Percentiles rank a stretch among this genome's conserved stretches.
Evolutionary conservation across 2,329 filamentous ascomycete genomes (phyloP).

Genomic region (Phialocephala sp.): DNA sequence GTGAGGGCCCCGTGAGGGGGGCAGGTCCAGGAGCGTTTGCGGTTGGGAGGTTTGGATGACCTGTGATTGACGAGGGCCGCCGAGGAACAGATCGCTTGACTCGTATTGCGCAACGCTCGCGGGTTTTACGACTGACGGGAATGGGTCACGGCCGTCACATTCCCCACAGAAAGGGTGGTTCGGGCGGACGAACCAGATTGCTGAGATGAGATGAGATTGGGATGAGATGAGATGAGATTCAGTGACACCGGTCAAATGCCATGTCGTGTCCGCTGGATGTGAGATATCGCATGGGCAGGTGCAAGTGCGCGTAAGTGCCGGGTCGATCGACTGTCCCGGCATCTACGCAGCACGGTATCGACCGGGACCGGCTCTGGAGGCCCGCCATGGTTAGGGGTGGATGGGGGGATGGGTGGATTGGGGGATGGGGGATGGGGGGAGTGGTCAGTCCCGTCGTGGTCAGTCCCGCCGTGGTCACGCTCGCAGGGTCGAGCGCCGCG

Average conservation of each 20-base stretch:
- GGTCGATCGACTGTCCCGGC: slow-evolving; percentile 19
- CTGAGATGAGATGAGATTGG: slow-evolving; percentile 21
- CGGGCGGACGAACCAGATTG: slow-evolving; percentile 11
- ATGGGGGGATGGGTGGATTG: too few species aligned
- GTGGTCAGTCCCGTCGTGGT: too few species aligned
- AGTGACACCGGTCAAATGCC: slow-evolving; percentile 12
- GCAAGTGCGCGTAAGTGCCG: slow-evolving; percentile 20
- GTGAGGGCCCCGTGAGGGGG: too few species aligned
- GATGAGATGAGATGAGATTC: slow-evolving; percentile 24
- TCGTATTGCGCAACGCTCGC: slow-evolving; percentile 27
- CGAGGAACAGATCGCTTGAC: slow-evolving; percentile 15
- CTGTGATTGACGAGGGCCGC: background rate
- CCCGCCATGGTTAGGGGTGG: background rate
- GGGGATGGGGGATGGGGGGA: too few species aligned
- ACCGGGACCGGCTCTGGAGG: slow-evolving; percentile 3
- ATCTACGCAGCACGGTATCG: slow-evolving; percentile 5
- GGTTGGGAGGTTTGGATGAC: too few species aligned
- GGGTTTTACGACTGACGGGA: background rate
- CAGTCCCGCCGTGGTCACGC: slow-evolving; percentile 10
- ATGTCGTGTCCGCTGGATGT: slow-evolving; percentile 7
- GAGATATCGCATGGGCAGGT: background rate
- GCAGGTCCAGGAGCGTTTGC: slow-evolving; percentile 9
- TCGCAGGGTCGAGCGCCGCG: slow-evolving; percentile 1
- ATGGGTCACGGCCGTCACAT: background rate
- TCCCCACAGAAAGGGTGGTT: background rate